Base-by-base conservation (phyloP, 75 land plant genomes). In the Cryptomeria japonica region DNA sequence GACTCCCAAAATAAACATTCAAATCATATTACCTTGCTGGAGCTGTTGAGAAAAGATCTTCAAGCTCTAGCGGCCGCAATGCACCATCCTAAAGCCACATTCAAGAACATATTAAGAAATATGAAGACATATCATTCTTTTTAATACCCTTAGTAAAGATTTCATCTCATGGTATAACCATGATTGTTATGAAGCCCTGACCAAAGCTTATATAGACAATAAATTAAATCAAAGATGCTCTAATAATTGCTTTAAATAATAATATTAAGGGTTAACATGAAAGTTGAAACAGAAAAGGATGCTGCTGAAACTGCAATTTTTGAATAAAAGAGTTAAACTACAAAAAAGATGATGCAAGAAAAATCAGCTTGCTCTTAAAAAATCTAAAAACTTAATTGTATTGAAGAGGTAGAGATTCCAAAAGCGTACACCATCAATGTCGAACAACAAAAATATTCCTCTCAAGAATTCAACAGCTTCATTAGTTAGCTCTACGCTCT, bases 21-120 rank as follows among this genome's bases (percentile, higher is more conserved):
- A 58, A 82, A 28, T 13, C 39, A 58, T 73, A 90, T 84, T 83
- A 98, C 99, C 92, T 97, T 84, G 92, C 97, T 28, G 99, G 96
- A 49, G 99, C 97, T 39, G 99, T 98, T 73, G 99, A 98, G 78
- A 98, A 98, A 13, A 98, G 90, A 82, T 98, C 99, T 28, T 96
- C 99, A 87, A 98, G 86, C 37, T 98, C 99, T 84, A 47, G 58
- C 28, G 95, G 91, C 53, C 95, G 90, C 83, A 98, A 88, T 16
- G 93, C 91, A 12, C 95, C 95, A 92, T 98, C 99, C 99, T 97
- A 83, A 82, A 10, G 5, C 5, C 3, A 44, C 46, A 0, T 5
- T 44, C 46, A 44, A 44, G 46, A 82, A 88, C 28, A 39, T n/a
- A 41, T 46, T 37, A 84, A 14, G 39, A 56, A 2, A 34, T 75